Base-by-base conservation (phyloP, 345 rosid genomes). In the Durio zibethinus region DNA sequence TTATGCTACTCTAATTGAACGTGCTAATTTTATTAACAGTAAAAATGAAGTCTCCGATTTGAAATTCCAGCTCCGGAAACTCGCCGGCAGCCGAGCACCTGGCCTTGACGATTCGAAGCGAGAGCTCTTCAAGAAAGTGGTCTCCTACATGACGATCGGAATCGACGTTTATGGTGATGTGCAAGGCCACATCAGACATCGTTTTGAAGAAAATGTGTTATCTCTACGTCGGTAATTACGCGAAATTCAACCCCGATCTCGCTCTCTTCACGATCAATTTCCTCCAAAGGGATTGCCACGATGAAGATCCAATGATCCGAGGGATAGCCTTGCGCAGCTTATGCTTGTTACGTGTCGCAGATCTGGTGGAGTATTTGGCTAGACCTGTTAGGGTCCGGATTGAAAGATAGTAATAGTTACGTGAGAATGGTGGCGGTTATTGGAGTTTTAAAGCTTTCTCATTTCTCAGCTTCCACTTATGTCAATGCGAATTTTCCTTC, bases 131-230 rank as follows among this genome's bases (percentile, higher is more conserved):
- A 96, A 96, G 89, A 96, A 93, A 80, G 99, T 91, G 53, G 93
- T 96, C 63, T 92, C 99, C 3, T 87, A 89, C 83, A 96, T 93
- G 98, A 96, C 97, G 4, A 89, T 96, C 16, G 97, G 99, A 62
- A 89, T 96, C 54, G 99, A 96, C 35, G 99, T 96, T 78, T 89
- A 96, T 96, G 98, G 98, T 96, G 53, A 96, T 96, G 99, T 96
- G 99, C 83, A 93, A 97, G 0, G 98, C 97, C 5, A 93, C 99
- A 36, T 89, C 98, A 18, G 98, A 96, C 81, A 93, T 96, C 74
- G 99, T 96, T 52, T 79, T 96, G 86, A 96, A 96, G 94, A 96
- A 96, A 80, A 96, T 96, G 98, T 96, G 98, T 76, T 96, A 93
- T 78, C 89, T 96, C 31, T 96, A 96, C 76, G 99, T 96, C 56